phyloP scores from a whole-genome alignment of 768 basidiomycete genomes.

The Pluteus cervinus region DNA sequence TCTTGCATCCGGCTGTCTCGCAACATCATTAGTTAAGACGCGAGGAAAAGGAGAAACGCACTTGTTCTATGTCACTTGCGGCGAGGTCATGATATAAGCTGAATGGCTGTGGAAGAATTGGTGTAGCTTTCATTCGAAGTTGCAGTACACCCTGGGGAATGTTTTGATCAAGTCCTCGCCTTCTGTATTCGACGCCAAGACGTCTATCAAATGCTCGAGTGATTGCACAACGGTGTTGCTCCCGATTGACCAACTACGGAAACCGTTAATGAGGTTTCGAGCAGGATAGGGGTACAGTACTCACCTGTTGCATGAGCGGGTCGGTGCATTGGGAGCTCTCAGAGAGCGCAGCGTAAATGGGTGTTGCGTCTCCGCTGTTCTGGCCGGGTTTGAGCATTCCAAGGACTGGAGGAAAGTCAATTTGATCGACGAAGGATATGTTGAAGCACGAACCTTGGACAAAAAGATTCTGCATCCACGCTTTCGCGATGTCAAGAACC shows the following conservation, averaged over 20 bases:
- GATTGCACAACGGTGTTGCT: slow-evolving; percentile 13
- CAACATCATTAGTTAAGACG: slow-evolving; percentile 3
- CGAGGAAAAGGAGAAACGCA: slow-evolving; percentile 2
- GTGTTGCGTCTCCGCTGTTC: no score
- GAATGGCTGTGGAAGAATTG: slow-evolving; percentile 11
- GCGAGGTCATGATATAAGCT: slow-evolving; percentile 8
- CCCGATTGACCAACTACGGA: slow-evolving; percentile 9
- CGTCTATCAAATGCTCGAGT: slow-evolving; percentile 8
- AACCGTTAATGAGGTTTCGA: slow-evolving; percentile 5
- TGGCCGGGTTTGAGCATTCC: no score
- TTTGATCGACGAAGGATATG: no score
- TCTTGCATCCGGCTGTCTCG: slow-evolving; percentile 7
- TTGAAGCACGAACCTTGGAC: slow-evolving; percentile 11
- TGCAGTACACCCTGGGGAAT: slow-evolving; percentile 5
- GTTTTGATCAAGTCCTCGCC: slow-evolving; percentile 2
- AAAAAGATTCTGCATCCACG: slow-evolving; percentile 14
- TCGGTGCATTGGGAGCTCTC: no score
- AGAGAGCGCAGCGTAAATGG: no score
- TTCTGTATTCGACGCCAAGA: neutral
- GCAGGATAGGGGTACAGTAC: no score
- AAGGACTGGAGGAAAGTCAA: no score
- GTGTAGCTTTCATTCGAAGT: slow-evolving; percentile 8
- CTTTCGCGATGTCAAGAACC: slow-evolving; percentile 12
- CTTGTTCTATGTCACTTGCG: no score
- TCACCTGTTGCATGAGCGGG: no score